Base-by-base conservation (phyloP, 805 yeast species). In the Alloascoidea hylecoeti region DNA sequence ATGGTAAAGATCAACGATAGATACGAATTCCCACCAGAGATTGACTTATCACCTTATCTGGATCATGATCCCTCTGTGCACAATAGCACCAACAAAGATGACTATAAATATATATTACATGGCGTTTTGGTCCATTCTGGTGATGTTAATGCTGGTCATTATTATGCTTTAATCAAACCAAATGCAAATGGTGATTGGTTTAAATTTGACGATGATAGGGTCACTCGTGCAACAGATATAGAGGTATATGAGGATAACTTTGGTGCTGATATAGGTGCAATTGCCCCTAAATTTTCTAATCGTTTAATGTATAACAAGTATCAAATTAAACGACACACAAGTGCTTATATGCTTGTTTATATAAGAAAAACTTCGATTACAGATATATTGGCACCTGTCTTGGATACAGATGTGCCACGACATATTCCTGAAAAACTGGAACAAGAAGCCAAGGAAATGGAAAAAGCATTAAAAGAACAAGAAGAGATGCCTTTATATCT, bases 41-140 rank as follows among this genome's bases (percentile, higher is more conserved):
- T 92, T 34, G 95, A 92, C 51, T 64, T 92, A 44, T 63, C 74
- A 35, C 85, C 94, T 4, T 92, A 72, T 50, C 59, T 89, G 43
- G 92, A 82, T 41, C 73, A 72, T 33, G 59, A 61, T 12, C 53
- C 56, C 19, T 58, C 56, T 36, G n/a, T n/a, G n/a, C n/a, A n/a
- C n/a, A n/a, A n/a, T n/a, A n/a, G n/a, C n/a, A n/a, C n/a, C n/a
- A n/a, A n/a, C n/a, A n/a, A n/a, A n/a, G 53, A 43, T 23, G 54
- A 51, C 17, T 40, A 23, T 14, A 48, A 58, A 35, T 92, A 92
- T 55, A 76, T 73, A 38, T 61, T 92, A 17, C 96, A 89, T 56
- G 96, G 97, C 6, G 98, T 92, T 2, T 63, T 92, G 41, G 96
- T 92, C 9, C 99, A 92, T 55, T 79, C 86, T 33, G 99, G 99